These are phyloP conservation scores for Botryotinia globosa DNA, from an alignment of 2,329 filamentous ascomycete genomes.

Conservation along the genomic window DNA sequence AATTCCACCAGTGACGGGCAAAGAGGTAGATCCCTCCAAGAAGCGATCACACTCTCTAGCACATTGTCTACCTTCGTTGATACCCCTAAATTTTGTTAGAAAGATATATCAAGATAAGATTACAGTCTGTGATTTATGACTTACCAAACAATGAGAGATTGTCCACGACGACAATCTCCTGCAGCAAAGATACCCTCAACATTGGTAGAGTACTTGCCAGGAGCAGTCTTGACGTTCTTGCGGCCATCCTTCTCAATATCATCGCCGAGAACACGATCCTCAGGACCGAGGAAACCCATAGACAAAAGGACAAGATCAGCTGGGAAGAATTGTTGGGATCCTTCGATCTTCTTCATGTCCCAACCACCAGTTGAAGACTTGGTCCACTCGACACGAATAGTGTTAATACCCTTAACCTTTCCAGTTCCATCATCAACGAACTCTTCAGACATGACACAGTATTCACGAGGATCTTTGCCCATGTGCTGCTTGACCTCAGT, in stretches of 20 bases:
- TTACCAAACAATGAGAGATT: conserved; percentile 94
- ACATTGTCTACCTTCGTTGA: conserved; percentile 93
- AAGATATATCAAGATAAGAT: not conserved
- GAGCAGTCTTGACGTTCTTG: conserved; percentile 93
- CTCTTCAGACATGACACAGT: conserved; percentile 97
- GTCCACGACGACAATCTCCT: conserved; percentile 90
- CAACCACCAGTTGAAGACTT: conserved; percentile 85
- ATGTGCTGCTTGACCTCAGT: conserved; percentile 94
- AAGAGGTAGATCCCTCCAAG: conserved; percentile 73
- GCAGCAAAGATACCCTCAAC: conserved; percentile 87
- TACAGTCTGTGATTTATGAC: conserved; percentile 38
- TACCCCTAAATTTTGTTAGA: conserved; percentile 63
- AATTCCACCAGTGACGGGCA: conserved; percentile 91
- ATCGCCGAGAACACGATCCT: conserved; percentile 83
- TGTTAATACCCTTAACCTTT: conserved; percentile 93
- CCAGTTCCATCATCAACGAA: conserved; percentile 88
- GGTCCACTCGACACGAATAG: conserved; percentile 92
- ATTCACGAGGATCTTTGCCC: conserved; percentile 93
- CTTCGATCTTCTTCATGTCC: conserved; percentile 98
- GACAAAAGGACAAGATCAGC: conserved; percentile 91
- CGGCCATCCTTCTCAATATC: conserved; percentile 85
- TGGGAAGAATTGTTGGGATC: conserved; percentile 92
- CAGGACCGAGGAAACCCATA: conserved; percentile 95
- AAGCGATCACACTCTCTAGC: conserved; percentile 89
- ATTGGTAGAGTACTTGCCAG: conserved; percentile 86